Evolutionary conservation across 371 early-diverging fungal species (phyloP).

Genomic region (Thermomucor indicae-seudaticae): DNA sequence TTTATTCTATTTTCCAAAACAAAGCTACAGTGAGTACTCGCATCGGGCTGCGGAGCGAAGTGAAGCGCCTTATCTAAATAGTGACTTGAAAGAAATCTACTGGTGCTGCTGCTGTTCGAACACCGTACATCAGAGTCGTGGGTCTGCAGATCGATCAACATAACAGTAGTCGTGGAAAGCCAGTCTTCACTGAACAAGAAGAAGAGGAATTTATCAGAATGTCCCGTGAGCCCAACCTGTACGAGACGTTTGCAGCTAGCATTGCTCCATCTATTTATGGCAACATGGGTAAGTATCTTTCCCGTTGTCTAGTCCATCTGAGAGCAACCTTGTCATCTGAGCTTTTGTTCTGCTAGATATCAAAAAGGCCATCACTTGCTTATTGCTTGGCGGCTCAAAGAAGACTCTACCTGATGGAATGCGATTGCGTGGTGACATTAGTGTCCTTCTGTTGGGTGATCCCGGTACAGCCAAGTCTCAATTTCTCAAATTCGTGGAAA

Average conservation of each 20-base stretch:
- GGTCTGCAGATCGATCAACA: conserved; percentile 87
- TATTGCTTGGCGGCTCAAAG: conserved; percentile 98
- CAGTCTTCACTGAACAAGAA: conserved; percentile 87
- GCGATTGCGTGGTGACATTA: conserved; percentile 98
- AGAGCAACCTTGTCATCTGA: background rate
- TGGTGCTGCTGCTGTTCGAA: conserved; percentile 85
- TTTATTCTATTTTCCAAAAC: conserved; percentile 89
- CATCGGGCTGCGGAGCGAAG: background rate
- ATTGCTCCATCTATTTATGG: conserved; percentile 98
- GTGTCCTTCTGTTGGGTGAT: conserved; percentile 99
- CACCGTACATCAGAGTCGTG: conserved; percentile 91
- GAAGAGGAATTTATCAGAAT: conserved; percentile 87
- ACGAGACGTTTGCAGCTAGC: conserved; percentile 84
- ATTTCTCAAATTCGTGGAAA: conserved; percentile 98
- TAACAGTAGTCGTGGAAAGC: conserved; percentile 59
- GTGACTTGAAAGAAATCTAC: no score
- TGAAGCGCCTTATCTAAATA: no score
- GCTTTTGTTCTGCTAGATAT: conserved; percentile 70
- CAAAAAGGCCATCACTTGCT: conserved; percentile 96
- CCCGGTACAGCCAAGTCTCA: conserved; percentile 99
- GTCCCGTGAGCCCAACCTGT: conserved; percentile 84
- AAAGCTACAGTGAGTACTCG: conserved; percentile 37
- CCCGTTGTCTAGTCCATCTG: background rate
- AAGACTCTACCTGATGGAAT: conserved; percentile 96
- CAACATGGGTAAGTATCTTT: conserved; percentile 63